Percentiles rank a stretch among this genome's conserved stretches.
Evolutionary conservation across 2,329 filamentous ascomycete species (phyloP).

Genomic region (Metarhizium robertsii): DNA sequence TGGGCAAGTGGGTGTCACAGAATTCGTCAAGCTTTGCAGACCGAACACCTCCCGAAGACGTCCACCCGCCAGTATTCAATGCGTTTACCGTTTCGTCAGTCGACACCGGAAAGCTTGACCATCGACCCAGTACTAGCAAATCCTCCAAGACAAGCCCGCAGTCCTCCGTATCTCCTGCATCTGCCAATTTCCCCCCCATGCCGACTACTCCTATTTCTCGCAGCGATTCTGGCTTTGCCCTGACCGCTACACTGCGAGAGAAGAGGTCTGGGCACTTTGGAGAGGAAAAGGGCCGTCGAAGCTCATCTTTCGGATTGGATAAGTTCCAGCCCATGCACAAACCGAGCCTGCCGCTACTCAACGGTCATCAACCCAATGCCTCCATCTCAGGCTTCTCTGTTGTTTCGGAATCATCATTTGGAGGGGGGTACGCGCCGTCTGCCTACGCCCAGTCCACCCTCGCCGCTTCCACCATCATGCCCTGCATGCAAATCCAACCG

Average conservation of each 20-base stretch:
- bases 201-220: slow-evolving; percentile 73
- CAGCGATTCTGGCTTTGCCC: slow-evolving; percentile 83
- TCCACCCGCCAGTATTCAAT: slow-evolving; percentile 71
- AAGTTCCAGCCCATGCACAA: slow-evolving; percentile 57
- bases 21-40: slow-evolving; percentile 84
- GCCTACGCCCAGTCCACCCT: slow-evolving; percentile 80
- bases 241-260: slow-evolving; percentile 79
- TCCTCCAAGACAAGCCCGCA: slow-evolving; percentile 53
- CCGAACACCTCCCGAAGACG: slow-evolving; percentile 38
- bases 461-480: slow-evolving; percentile 80
- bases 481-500: slow-evolving; percentile 70
- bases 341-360: slow-evolving; percentile 66
- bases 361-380: slow-evolving; percentile 49
- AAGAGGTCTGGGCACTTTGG: slow-evolving; percentile 87
- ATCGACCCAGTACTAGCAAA: slow-evolving; percentile 64
- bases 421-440: slow-evolving; percentile 65
- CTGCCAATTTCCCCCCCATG: slow-evolving; percentile 65
- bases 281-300: slow-evolving; percentile 72
- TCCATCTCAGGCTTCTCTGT: slow-evolving; percentile 52
- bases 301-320: slow-evolving; percentile 84
- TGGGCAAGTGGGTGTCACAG: slow-evolving; percentile 80
- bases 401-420: slow-evolving; percentile 61
- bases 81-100: slow-evolving; percentile 73
- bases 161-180: slow-evolving; percentile 65
- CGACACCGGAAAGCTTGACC: slow-evolving; percentile 55